Conservation (phyloP, 495 filamentous ascomycete species). For the Tetracladium setigerum region DNA sequence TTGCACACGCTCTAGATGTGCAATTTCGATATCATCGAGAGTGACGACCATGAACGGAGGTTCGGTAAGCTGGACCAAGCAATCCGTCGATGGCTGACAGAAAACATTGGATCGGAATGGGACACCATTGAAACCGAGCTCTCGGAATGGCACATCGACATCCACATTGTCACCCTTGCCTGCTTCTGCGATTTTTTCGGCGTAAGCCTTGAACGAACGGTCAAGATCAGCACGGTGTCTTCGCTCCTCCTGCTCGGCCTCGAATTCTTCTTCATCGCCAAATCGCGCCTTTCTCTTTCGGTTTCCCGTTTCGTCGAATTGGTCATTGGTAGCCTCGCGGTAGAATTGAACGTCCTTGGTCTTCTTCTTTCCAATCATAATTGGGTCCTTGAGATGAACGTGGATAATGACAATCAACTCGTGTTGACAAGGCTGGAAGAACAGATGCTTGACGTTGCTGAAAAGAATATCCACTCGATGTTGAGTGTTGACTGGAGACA, state of each 20-base stretch:
- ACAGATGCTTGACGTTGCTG: constrained; percentile 96
- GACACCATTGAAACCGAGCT: constrained; percentile 94
- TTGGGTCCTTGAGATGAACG: constrained; percentile 93
- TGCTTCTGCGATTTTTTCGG: constrained; percentile 94
- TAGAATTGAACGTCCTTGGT: constrained; percentile 99
- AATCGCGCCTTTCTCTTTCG: constrained; percentile 97
- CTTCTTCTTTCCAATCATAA: constrained; percentile 98
- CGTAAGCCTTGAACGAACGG: constrained; percentile 90
- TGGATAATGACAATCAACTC: constrained; percentile 98
- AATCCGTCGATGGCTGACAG: constrained; percentile 94
- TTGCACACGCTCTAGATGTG: constrained; percentile 93
- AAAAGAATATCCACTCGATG: constrained; percentile 91
- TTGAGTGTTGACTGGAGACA: constrained; percentile 73
- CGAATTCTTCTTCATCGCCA: constrained; percentile 98
- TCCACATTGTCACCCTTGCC: constrained; percentile 75
- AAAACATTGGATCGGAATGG: constrained; percentile 91
- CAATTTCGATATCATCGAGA: constrained; percentile 90
- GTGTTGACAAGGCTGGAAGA: constrained; percentile 95
- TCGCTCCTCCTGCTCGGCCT: constrained; percentile 95
- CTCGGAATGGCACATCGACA: constrained; percentile 93
- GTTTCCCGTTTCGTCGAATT: constrained; percentile 98
- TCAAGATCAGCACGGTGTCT: constrained; percentile 84
- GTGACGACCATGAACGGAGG: constrained; percentile 94
- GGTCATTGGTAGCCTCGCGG: constrained; percentile 94
- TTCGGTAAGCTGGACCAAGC: constrained; percentile 95